Base-by-base conservation (phyloP, 176 grass and related monocot species). In the Bonia amplexicaulis region DNA sequence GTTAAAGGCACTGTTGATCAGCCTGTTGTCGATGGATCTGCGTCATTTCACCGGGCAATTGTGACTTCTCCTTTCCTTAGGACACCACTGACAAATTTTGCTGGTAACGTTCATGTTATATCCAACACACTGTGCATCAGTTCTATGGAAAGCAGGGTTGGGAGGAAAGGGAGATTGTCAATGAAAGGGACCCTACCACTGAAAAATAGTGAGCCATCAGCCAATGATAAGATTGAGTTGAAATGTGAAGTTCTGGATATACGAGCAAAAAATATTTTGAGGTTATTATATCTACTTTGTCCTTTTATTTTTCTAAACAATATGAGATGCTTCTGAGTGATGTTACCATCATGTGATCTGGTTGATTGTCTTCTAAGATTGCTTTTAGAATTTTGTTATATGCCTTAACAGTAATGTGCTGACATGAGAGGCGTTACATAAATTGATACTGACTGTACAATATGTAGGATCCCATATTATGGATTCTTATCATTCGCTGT, bases 221-320 rank as follows among this genome's bases (percentile, higher is more conserved):
- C 72, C 46, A 71, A 68, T 15, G 90, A 98, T 80, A 91, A 93
- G 89, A 89, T 98, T 75, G 93, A 98, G 81, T 89, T 98, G 93
- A 98, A 98, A 93, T 98, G 96, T 85, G 96, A 98, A 90, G 91
- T 98, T 78, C 86, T 98, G 65, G 96, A 98, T 84, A 80, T 98
- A 71, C 90, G 87, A 78, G 96, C 91, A 83, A 98, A 98, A 85
- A 95, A 98, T 80, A 84, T 98, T 80, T 92, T 98, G 86, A 98
- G 96, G 93, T 94, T 26, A 74, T 46, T 53, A 60, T 82, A 58
- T 29, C 53, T 74, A 74, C 80, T 79, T 64, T 79, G 68, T 14
- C 80, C 54, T 86, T 66, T 72, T 60, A 27, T 47, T 52, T 75
- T 37, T 53, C 13, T 42, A n/a, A 52, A 49, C 42, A 39, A 39